Evolutionary conservation across 371 early-diverging fungal species (phyloP).

Genomic region (Batrachochytrium dendrobatidis): DNA sequence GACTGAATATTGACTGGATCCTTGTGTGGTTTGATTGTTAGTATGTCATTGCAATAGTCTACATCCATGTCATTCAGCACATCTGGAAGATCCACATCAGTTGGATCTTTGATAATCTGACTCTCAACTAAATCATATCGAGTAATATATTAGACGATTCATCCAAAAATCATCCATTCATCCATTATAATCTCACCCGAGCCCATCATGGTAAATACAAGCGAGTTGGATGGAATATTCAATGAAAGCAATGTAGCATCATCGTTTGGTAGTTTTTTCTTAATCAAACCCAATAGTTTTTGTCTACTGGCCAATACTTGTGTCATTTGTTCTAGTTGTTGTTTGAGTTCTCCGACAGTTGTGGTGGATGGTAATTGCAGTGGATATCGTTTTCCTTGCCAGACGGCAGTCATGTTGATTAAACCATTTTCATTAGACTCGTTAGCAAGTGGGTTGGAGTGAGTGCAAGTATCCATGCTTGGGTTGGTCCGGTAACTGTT

Average conservation of each 20-base stretch:
- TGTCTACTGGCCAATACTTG: constrained; percentile 48
- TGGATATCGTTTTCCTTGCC: constrained; percentile 4
- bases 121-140: constrained; percentile 7
- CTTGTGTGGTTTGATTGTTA: constrained; percentile 18
- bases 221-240: constrained; percentile 31
- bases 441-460: too few relatives aligned
- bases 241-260: constrained; percentile 33
- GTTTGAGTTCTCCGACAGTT: constrained; percentile 16
- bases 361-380: not conserved
- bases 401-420: not conserved
- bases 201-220: constrained; percentile 48
- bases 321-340: constrained; percentile 37
- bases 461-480: too few relatives aligned
- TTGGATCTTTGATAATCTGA: constrained; percentile 32
- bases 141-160: too few relatives aligned
- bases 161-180: too few relatives aligned
- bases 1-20: constrained; percentile 28
- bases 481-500: too few relatives aligned
- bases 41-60: too few relatives aligned
- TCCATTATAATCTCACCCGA: constrained; percentile 19
- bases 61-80: constrained; percentile 41
- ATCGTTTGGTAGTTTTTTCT: constrained; percentile 50
- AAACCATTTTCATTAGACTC: too few relatives aligned
- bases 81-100: constrained; percentile 34
- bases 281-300: constrained; percentile 52